These are phyloP conservation scores for Musa itinerans DNA, from an alignment of 176 grass and related monocot genomes.

Conservation along the genomic window DNA sequence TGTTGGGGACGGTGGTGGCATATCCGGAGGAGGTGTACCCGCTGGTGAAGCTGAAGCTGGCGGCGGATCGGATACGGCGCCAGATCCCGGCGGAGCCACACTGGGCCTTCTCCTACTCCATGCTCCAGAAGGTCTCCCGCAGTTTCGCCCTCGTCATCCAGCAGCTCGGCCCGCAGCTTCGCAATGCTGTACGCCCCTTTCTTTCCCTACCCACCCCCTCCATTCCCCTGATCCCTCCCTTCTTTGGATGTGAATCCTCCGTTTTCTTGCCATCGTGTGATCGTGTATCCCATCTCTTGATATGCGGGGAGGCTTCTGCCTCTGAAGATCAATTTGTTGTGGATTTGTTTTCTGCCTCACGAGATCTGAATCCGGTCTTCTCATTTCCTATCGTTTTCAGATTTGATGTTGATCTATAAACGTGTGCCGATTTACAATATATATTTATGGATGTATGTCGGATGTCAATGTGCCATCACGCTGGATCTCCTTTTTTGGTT, in stretches of 20 bases:
- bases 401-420: too few relatives aligned
- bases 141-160: conserved; percentile 98
- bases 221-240: neutral
- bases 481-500: neutral
- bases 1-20: conserved; percentile 27
- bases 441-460: too few relatives aligned
- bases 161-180: conserved; percentile 72
- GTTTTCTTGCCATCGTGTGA: neutral
- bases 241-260: neutral
- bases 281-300: neutral
- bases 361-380: too few relatives aligned
- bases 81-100: conserved; percentile 86
- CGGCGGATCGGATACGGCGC: conserved; percentile 58
- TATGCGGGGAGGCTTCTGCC: too few relatives aligned
- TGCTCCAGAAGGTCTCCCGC: conserved; percentile 91
- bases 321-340: too few relatives aligned
- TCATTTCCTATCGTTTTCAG: too few relatives aligned
- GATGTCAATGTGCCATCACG: too few relatives aligned
- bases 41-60: conserved; percentile 71
- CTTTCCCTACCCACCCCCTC: neutral
- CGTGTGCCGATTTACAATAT: too few relatives aligned
- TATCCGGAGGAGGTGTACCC: conserved; percentile 67
- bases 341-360: too few relatives aligned
- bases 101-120: conserved; percentile 95
- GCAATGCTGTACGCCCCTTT: conserved; percentile 59